Evolutionary conservation across 2,329 filamentous ascomycete genomes (phyloP), one percentile per base, ranked within the genome.

Genomic region (Penicillium sp.): DNA sequence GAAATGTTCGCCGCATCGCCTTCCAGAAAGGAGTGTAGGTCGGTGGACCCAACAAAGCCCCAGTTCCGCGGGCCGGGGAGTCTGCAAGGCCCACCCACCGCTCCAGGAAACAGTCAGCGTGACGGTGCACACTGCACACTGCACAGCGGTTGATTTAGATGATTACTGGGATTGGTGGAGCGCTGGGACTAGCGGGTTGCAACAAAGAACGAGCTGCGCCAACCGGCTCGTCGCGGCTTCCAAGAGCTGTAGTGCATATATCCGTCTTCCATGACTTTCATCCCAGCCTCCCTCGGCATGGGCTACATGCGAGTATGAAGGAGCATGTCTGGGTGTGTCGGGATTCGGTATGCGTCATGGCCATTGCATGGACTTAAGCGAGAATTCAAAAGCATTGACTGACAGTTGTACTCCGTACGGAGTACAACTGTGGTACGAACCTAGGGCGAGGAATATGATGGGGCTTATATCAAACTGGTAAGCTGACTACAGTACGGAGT

Each of bases 21-120:
- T 49, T 49, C 46, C 46, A 49, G 31, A 49, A 49, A 18, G 10
- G 46, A 35, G 47, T 3, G 19, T 49, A 11, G 10, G 31, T 10
- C 31, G 9, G 31, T 31, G 31, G 31, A 35, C 46, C 46, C 31
- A 35, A 35, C 46, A 49, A 49, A 35, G 46, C 46, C 46, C 44
- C 31, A 49, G 46, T 49, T 27, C 46, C 4, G 46, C 31, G 27
- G 27, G n/a, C 46, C 18, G 46, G 46, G 16, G 16, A 49, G 27
- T 49, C 27, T 49, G 27, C 31, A 49, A 49, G 44, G 44, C 46
- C 46, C 46, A 49, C 46, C 27, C n/a, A 49, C 46, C 46, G n/a
- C 44, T 33, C 44, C 27, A 35, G 44, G 44, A 33, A 35, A 35
- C 27, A 19, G 27, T 33, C 46, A 22, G 46, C 27, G 27, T 22